Base-by-base conservation (phyloP, 352 stramenopile genomes). In the Pythium oligandrum region DNA sequence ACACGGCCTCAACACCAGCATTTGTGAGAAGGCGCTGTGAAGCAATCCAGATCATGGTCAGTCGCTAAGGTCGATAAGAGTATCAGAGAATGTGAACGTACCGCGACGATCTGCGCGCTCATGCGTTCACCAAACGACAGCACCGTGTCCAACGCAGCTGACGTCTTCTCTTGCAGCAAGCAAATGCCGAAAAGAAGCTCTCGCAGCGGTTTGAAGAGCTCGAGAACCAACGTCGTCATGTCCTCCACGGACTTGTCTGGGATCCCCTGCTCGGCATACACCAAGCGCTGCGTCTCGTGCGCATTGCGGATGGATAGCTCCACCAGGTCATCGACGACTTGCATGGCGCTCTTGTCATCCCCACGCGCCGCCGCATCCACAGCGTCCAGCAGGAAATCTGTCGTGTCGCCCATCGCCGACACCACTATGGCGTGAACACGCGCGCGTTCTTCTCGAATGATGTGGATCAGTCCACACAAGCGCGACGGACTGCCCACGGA, bases 121-220 rank as follows among this genome's bases (percentile, higher is more conserved):
- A 90, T 84, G 6, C 78, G 75, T 55, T 93, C 83, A 36, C 83
- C 83, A 31, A 88, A 93, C 11, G 83, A 88, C 42, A 93, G 68
- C 44, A 90, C 78, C 10, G 68, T 87, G 59, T 93, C 83, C 8
- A 87, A 70, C 2, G 78, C 75, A 1, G 77, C 74, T 4, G 63
- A 47, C 4, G 83, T 93, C 58, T 87, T 80, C 55, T 93, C 83
- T 54, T 88, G 74, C 44, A 93, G 59, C 46, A 91, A 53, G 42
- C 63, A 85, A 48, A 93, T 89, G 4, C 83, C 83, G 50, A 80
- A 86, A 10, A 93, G 55, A 42, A 93, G 65, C 56, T 93, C 76
- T 1, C 80, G 80, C 43, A 93, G 61, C 36, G 83, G 80, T 35
- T 87, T 78, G 55, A 90, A 88, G 61, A 86, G 83, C 31, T 72